Percentiles rank a stretch among this genome's conserved stretches.
Conservation (phyloP, 2,329 filamentous ascomycete genomes). For the Thermothelomyces thermophilus region DNA sequence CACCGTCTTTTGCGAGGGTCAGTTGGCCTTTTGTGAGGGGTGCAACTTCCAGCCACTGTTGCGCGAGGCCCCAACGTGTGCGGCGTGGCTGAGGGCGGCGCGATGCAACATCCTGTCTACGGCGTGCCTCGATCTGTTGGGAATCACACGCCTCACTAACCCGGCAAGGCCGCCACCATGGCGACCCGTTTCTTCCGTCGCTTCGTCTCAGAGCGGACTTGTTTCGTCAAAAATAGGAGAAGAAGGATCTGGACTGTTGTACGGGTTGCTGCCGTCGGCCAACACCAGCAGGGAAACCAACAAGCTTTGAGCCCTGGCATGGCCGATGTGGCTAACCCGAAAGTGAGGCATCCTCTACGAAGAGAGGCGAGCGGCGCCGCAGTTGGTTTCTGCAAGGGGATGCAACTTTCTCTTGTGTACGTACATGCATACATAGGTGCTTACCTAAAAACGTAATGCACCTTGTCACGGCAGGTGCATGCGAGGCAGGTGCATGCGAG, state of each 20-base stretch:
- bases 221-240: constrained; percentile 18
- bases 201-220: constrained; percentile 6
- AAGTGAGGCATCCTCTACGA: constrained; percentile 8
- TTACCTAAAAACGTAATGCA: constrained; percentile 15
- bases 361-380: constrained; percentile 10
- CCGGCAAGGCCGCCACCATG: constrained; percentile 11
- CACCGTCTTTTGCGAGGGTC: background rate
- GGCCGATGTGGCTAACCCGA: background rate
- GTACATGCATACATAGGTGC: too few species aligned
- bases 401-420: background rate
- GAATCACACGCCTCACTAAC: constrained; percentile 9
- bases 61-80: background rate
- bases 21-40: constrained; percentile 3
- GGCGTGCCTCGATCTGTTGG: constrained; percentile 4
- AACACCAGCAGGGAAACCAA: constrained; percentile 10
- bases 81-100: constrained; percentile 16
- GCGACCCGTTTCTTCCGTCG: background rate
- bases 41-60: background rate
- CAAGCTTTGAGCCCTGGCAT: background rate
- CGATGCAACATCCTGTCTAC: background rate
- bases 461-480: background rate
- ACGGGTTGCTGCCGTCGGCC: constrained; percentile 9
- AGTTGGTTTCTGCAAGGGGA: constrained; percentile 6
- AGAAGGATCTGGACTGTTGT: constrained; percentile 7
- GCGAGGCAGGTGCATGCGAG: constrained; percentile 8